Percentiles rank a stretch among this genome's conserved stretches.
phyloP scores from a whole-genome alignment of 225 moss, liverwort and hornwort species.

The Polytrichum formosum region DNA sequence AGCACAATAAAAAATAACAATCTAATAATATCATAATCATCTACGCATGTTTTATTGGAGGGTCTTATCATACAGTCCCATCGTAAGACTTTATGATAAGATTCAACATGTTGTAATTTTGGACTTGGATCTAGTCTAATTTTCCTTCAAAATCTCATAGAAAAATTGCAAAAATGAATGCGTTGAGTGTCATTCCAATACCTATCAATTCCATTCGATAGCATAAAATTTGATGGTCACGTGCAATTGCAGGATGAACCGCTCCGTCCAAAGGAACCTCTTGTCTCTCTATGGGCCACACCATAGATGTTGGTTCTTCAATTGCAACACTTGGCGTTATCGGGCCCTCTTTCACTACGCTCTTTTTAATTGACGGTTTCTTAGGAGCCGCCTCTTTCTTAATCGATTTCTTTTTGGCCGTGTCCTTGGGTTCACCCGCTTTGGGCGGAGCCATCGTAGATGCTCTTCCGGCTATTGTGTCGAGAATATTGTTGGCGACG shows the following conservation, averaged over 20 bases:
- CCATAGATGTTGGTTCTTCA: constrained; percentile 9
- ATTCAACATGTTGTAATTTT: too few relatives aligned
- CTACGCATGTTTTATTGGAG: too few relatives aligned
- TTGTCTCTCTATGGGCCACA: constrained; percentile 29
- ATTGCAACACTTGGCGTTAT: constrained; percentile 4
- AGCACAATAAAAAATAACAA: too few relatives aligned
- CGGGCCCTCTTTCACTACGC: not conserved
- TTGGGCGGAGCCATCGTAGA: constrained; percentile 16
- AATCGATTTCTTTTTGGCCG: constrained; percentile 18
- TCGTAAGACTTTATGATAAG: too few relatives aligned
- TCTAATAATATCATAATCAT: too few relatives aligned
- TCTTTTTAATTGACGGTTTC: not conserved
- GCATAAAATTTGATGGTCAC: constrained; percentile 77
- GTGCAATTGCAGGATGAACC: constrained; percentile 46
- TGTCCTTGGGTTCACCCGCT: constrained; percentile 8
- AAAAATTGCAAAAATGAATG: too few relatives aligned
- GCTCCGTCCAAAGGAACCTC: constrained; percentile 48
- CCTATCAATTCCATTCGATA: constrained; percentile 77
- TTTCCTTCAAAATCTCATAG: too few relatives aligned
- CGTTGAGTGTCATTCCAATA: constrained; percentile 5
- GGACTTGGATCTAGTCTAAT: too few relatives aligned
- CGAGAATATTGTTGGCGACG: constrained; percentile 52
- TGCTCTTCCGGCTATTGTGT: constrained; percentile 54
- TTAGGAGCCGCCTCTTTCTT: constrained; percentile 9
- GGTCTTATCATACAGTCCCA: too few relatives aligned